Evolutionary conservation across 1,139 yeast species (phyloP), one percentile per base, ranked within the genome.

Genomic region (Pichia sp.): DNA sequence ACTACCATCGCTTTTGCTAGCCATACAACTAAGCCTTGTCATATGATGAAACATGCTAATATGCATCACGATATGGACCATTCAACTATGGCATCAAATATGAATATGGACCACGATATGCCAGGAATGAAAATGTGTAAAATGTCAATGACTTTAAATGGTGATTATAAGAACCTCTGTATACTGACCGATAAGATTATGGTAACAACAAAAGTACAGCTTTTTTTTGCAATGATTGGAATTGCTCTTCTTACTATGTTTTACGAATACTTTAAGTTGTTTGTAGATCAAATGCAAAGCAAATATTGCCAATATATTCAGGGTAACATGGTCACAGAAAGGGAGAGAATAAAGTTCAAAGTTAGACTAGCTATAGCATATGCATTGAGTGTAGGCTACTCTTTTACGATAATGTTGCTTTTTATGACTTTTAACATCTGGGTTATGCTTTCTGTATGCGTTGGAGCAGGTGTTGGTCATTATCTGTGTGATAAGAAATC

Each of bases 361-460:
- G 2, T 49, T 1, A 48, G 43, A 17, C 40, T 49, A 31, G 49
- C 60, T 2, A 4, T 50, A 1, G 32, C 54, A 5, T 59, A 61
- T 40, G 62, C 61, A 1, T 6, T 52, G 12, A 40, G 53, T 25
- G 59, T 59, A 11, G 53, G 58, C 19, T 58, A 59, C 37, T 58
- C 62, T 4, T 58, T 61, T 36, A 45, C 54, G 30, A 56, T 61
- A 21, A 61, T 61, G 65, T 48, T 61, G 26, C 50, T 61, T 8
- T 61, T 61, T 36, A 61, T 61, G 65, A 52, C 58, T 11, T 61
- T 56, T 41, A 60, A 61, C 43, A 38, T 52, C 30, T 61, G 64
- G 64, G 47, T 60, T 8, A 61, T 61, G 64, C 32, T 52, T 14
- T 52, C 62, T 7, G 62, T 61, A 25, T 53, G 52, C 28, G 35